Conservation (phyloP, 2,329 filamentous ascomycete species). For the Zasmidium citrigriseum region DNA sequence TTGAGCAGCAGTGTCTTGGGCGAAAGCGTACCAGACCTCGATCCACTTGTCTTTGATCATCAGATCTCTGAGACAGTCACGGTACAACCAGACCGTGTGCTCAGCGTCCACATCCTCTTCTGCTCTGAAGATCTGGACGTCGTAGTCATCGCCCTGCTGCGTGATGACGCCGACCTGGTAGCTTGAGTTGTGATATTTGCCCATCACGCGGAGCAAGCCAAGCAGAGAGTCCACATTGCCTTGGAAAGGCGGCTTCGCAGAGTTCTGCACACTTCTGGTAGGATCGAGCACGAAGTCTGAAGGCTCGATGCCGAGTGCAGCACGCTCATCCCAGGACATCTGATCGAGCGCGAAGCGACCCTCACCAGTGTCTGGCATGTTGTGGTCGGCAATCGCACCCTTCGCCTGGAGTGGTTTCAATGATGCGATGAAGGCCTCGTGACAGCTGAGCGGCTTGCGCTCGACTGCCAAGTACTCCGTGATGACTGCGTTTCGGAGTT, state of each 20-base stretch:
- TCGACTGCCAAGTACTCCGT: not conserved
- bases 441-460: not conserved
- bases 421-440: not conserved
- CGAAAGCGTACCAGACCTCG: not conserved
- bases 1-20: not conserved
- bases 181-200: not conserved
- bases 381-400: not conserved
- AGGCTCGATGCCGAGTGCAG: not conserved
- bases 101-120: not conserved
- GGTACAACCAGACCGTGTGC: slow-evolving; percentile 2
- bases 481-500: not conserved
- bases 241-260: not conserved
- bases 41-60: not conserved
- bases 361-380: not conserved
- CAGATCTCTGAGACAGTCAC: not conserved
- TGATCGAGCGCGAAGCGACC: not conserved
- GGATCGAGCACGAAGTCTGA: not conserved
- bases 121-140: not conserved
- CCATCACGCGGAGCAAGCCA: not conserved
- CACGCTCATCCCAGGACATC: not conserved
- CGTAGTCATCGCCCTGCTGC: not conserved
- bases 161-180: slow-evolving; percentile 5
- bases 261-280: not conserved
- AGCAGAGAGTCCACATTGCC: not conserved
- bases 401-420: not conserved